These are phyloP conservation scores for Hortiboletus flavorubellus DNA, from an alignment of 768 basidiomycete genomes.

Conservation along the genomic window DNA sequence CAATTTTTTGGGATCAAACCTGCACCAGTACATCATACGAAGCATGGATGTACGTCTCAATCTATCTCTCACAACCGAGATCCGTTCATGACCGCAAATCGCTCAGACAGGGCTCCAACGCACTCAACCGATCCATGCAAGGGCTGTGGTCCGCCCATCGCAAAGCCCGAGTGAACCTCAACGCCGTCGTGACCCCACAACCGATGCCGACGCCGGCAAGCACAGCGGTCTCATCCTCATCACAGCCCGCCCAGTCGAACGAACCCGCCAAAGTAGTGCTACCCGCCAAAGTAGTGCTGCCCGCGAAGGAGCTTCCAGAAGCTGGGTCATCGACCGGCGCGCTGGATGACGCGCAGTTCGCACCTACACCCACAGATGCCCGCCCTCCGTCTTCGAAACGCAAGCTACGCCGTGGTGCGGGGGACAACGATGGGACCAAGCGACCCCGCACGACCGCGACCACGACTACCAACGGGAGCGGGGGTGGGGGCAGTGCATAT, in stretches of 20 bases:
- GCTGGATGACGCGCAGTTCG: neutral
- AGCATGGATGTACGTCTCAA: constrained; percentile 19
- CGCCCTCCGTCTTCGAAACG: constrained; percentile 48
- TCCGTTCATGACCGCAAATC: constrained; percentile 24
- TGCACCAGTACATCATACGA: neutral
- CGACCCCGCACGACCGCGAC: constrained; percentile 41
- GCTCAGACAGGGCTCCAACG: constrained; percentile 68
- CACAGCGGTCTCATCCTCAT: neutral
- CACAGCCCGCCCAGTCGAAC: constrained; percentile 4
- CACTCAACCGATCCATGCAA: constrained; percentile 77
- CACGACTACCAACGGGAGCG: constrained; percentile 9
- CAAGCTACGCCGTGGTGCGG: constrained; percentile 51
- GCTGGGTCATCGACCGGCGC: constrained; percentile 11
- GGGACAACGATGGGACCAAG: constrained; percentile 53
- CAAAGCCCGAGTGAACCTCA: constrained; percentile 65
- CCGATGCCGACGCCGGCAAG: constrained; percentile 4
- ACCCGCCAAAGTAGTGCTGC: neutral
- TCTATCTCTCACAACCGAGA: neutral
- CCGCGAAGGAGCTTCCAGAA: constrained; percentile 15
- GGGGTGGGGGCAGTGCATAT: constrained; percentile 34
- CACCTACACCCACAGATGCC: neutral
- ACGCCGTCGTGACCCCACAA: constrained; percentile 28
- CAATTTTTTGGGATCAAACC: neutral
- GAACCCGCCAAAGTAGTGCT: constrained; percentile 14
- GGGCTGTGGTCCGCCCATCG: constrained; percentile 71